Evolutionary conservation across 2,329 filamentous ascomycete species (phyloP), one percentile per base, ranked within the genome.

Genomic region (Colletotrichum tanaceti): DNA sequence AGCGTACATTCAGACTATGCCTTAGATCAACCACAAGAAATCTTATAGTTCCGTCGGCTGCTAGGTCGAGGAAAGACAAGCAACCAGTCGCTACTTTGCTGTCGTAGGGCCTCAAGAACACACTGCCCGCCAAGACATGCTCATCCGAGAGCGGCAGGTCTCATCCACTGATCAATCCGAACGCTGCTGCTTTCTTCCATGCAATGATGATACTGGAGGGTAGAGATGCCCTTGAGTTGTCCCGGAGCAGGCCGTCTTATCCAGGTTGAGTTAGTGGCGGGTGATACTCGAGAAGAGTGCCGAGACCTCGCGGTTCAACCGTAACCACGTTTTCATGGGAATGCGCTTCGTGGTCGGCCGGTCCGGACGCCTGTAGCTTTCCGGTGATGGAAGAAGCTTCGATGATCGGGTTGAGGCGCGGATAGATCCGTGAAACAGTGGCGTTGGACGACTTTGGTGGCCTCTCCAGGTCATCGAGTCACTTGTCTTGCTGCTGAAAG

Each of bases 91-190:
- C 50, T 35, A 53, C 28, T 35, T 35, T 38, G 28, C 38, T 53
- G 18, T 44, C n/a, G 18, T 44, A n/a, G 41, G 41, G 28, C 50
- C 18, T 20, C 50, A 18, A 32, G 38, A 53, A 53, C 10, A 38
- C 28, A 14, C 18, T 53, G 50, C 18, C 14, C 50, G n/a, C n/a
- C 24, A 49, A 14, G 32, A 35, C 32, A 35, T 35, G 32, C 9
- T 35, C 44, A 24, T 24, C 61, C 41, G 54, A 47, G 65, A 50
- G 43, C 65, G 35, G 65, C 16, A 32, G 46, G 53, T 63, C 7
- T 18, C 24, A n/a, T n/a, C n/a, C n/a, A 9, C 35, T 9, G 7
- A 24, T 24, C 5, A 50, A 28, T 10, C n/a, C 16, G 9, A 11
- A n/a, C 18, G 4, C 9, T n/a, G 14, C 6, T 28, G 20, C n/a